A percentile compares a stretch with the other conserved stretches of the same genome.
phyloP scores from a whole-genome alignment of 306 rosid species.

The Urtica urens region DNA sequence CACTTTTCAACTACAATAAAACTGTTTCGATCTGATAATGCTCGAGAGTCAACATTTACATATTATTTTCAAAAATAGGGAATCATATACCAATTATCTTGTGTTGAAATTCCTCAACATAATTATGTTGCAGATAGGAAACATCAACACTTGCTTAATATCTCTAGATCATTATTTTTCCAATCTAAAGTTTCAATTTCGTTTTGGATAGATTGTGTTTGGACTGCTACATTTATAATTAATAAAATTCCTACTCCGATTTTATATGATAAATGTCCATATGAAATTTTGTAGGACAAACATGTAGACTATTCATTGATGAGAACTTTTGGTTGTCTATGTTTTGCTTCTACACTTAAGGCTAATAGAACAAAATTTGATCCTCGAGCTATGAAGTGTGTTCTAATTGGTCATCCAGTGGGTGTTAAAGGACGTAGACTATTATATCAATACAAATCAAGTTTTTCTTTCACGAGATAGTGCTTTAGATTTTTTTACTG shows the following conservation, averaged over 20 bases:
- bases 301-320: background rate
- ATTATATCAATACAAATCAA: background rate
- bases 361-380: background rate
- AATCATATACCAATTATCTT: background rate
- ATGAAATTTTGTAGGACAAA: background rate
- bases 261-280: background rate
- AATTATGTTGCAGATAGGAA: background rate
- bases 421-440: background rate
- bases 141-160: background rate
- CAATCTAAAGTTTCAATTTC: background rate
- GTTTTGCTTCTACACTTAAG: background rate
- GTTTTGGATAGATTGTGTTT: background rate
- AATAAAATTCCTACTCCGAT: background rate
- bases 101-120: background rate
- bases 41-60: background rate
- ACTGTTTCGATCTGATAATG: background rate
- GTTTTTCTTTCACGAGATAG: background rate
- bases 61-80: background rate
- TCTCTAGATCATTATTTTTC: background rate
- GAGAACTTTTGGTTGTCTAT: background rate
- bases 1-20: background rate
- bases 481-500: too few relatives aligned
- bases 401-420: background rate
- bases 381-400: background rate
- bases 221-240: background rate